Conservation (phyloP, 2,329 filamentous ascomycete genomes). For the Clonostachys rosea region DNA sequence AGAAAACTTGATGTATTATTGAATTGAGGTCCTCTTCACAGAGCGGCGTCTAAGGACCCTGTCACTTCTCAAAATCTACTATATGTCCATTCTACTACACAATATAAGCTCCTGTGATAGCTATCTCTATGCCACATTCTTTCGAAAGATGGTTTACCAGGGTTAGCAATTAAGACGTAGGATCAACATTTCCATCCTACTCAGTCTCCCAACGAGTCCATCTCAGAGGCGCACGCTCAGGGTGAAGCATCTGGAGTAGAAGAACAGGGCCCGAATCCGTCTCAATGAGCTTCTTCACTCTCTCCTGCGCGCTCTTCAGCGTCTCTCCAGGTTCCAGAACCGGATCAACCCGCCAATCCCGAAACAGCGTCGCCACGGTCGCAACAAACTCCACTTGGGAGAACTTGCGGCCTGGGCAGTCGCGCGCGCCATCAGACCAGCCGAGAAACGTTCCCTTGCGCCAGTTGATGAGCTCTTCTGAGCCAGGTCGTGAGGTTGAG, state of each 20-base stretch:
- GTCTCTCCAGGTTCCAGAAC: constrained; percentile 8
- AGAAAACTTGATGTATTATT: too few relatives aligned
- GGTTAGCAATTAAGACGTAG: too few relatives aligned
- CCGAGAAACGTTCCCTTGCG: constrained; percentile 1
- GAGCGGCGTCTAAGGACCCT: too few relatives aligned
- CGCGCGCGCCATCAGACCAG: constrained; percentile 21
- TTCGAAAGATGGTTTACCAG: too few relatives aligned
- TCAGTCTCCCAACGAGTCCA: constrained; percentile 5
- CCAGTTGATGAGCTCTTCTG: not conserved
- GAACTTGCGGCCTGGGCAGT: constrained; percentile 22
- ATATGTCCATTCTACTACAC: too few relatives aligned
- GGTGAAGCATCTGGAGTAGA: constrained; percentile 15
- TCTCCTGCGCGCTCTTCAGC: constrained; percentile 6
- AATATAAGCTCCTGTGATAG: too few relatives aligned
- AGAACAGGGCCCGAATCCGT: constrained; percentile 11
- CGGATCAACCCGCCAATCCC: constrained; percentile 13
- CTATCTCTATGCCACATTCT: too few relatives aligned
- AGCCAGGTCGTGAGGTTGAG: not conserved
- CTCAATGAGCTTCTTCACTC: constrained; percentile 12
- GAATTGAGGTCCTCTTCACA: too few relatives aligned
- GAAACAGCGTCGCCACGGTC: constrained; percentile 15
- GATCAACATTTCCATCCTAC: too few relatives aligned
- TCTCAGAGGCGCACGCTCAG: constrained; percentile 11
- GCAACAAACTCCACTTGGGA: constrained; percentile 24
- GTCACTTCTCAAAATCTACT: too few relatives aligned